A percentile compares a stretch with the other conserved stretches of the same genome.
Evolutionary conservation across 345 rosid genomes (phyloP).

Genomic region (Conringia planisiliqua): DNA sequence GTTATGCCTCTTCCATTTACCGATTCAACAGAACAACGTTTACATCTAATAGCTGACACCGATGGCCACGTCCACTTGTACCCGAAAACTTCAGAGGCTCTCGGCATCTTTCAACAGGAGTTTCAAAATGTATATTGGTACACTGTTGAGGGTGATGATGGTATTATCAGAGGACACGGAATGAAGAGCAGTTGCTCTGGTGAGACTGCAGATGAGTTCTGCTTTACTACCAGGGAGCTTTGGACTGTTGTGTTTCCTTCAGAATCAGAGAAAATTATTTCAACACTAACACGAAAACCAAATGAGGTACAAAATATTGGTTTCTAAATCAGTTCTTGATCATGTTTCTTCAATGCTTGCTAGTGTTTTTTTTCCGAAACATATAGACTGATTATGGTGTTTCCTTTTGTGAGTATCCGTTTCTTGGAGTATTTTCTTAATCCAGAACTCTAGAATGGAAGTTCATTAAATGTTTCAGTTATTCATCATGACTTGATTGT

Average conservation of each 20-base stretch:
- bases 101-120: slow-evolving; percentile 57
- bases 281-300: slow-evolving; percentile 59
- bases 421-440: not conserved
- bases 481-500: slow-evolving; percentile 8
- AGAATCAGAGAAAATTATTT: slow-evolving; percentile 85
- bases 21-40: slow-evolving; percentile 84
- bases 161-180: slow-evolving; percentile 75
- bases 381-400: not conserved
- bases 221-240: slow-evolving; percentile 69
- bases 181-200: slow-evolving; percentile 57
- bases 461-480: not conserved
- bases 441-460: not conserved
- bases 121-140: slow-evolving; percentile 86
- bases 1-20: slow-evolving; percentile 81
- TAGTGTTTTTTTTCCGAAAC: not conserved
- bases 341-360: not conserved
- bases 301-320: slow-evolving; percentile 63
- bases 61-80: slow-evolving; percentile 67
- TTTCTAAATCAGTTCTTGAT: not conserved
- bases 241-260: slow-evolving; percentile 93
- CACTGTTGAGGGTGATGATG: slow-evolving; percentile 63
- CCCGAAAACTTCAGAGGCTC: slow-evolving; percentile 77
- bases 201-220: slow-evolving; percentile 62
- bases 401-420: not conserved
- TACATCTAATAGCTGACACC: slow-evolving; percentile 78